Percentiles rank a stretch among this genome's conserved stretches.
Evolutionary conservation across 768 basidiomycete genomes (phyloP).

Genomic region (Tubosaeta sp.): DNA sequence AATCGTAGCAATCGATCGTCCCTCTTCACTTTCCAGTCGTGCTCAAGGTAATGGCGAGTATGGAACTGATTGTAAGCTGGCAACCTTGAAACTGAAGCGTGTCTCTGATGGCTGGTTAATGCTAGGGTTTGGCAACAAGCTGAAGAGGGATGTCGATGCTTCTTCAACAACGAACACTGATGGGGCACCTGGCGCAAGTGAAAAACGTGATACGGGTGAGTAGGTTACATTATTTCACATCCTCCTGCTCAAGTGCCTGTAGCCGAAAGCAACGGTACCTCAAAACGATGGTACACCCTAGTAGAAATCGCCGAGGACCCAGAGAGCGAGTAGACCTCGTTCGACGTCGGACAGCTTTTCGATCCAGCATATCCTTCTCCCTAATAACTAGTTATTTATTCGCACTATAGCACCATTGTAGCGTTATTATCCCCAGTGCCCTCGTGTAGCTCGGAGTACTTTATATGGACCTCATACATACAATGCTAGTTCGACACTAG

Average conservation of each 20-base stretch:
- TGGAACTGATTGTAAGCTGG: slow-evolving; percentile 2
- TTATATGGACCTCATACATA: no score
- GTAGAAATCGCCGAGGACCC: slow-evolving; percentile 1
- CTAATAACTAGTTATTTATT: neutral
- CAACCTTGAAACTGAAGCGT: neutral
- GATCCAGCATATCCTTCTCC: neutral
- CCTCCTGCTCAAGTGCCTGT: neutral
- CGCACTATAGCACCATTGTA: neutral
- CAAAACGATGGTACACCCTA: slow-evolving; percentile 8
- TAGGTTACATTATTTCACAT: neutral
- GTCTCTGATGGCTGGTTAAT: neutral
- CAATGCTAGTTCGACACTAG: no score
- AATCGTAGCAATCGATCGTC: slow-evolving; percentile 3
- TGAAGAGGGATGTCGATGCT: neutral
- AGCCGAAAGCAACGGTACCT: neutral
- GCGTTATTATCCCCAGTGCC: neutral
- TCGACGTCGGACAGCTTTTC: neutral
- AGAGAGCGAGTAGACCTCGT: slow-evolving; percentile 1
- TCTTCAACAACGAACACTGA: neutral
- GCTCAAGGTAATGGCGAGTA: neutral
- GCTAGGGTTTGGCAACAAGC: neutral
- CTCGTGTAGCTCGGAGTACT: neutral
- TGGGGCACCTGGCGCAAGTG: neutral
- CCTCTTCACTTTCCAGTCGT: neutral
- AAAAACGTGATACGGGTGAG: slow-evolving; percentile 1